phyloP scores from a whole-genome alignment of 139 green algal genomes.

The Chlamydomonas schloesseri region DNA sequence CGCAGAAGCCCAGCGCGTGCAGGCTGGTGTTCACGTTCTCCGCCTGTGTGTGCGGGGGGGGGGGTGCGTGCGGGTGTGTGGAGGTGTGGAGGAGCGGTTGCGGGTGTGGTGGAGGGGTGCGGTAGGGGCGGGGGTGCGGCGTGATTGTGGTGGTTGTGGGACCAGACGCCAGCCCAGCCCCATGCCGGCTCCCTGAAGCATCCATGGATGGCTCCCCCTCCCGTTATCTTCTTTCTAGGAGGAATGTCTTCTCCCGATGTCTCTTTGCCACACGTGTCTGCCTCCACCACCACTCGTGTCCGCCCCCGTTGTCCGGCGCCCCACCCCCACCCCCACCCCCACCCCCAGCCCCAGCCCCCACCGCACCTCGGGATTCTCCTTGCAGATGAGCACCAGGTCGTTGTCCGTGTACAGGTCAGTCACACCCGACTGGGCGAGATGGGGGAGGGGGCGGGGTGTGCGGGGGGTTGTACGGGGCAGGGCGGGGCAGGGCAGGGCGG shows the following conservation, averaged over 20 bases:
- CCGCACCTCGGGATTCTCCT: constrained; percentile 78
- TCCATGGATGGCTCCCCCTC: too few species aligned
- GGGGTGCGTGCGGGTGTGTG: too few species aligned
- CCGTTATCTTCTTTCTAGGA: too few species aligned
- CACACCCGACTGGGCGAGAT: constrained; percentile 47
- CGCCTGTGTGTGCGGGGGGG: background rate
- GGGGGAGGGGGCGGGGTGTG: constrained; percentile 20
- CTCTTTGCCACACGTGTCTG: too few species aligned
- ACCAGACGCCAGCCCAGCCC: too few species aligned
- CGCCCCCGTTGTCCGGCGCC: too few species aligned
- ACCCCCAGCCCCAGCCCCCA: background rate
- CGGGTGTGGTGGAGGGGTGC: background rate
- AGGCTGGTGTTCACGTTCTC: constrained; percentile 51
- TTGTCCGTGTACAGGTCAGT: constrained; percentile 73
- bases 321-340: background rate
- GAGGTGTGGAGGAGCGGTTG: background rate
- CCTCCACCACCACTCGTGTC: too few species aligned
- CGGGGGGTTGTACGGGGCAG: background rate
- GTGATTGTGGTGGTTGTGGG: too few species aligned
- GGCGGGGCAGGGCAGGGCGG: background rate
- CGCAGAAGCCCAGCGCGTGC: constrained; percentile 76
- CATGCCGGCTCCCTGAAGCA: too few species aligned
- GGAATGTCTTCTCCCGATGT: too few species aligned
- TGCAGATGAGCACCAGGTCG: constrained; percentile 86
- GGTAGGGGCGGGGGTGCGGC: background rate